A percentile compares a stretch with the other conserved stretches of the same genome.
Conservation (phyloP, 202 grass and related monocot genomes). For the Brachypodium distachyon region DNA sequence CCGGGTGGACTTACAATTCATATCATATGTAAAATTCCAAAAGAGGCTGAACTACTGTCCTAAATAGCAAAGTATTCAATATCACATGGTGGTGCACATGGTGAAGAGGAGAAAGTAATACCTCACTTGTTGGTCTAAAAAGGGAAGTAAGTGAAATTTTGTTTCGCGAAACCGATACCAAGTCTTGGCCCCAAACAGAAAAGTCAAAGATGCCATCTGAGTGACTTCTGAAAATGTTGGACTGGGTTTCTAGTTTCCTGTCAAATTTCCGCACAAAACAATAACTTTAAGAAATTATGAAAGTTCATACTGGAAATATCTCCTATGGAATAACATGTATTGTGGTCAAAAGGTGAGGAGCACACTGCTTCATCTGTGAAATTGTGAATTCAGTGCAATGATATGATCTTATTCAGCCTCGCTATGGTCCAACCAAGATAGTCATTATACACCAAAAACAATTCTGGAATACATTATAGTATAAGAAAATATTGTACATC, state of each 20-base stretch:
- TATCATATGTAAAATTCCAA: background rate
- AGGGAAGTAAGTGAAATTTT: constrained; percentile 78
- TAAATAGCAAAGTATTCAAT: constrained; percentile 9
- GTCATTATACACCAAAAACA: background rate
- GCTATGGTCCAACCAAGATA: background rate
- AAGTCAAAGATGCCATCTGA: constrained; percentile 81
- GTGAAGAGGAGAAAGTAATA: constrained; percentile 21
- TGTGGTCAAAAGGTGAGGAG: constrained; percentile 8
- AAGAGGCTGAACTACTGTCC: background rate
- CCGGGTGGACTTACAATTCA: background rate
- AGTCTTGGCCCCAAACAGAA: constrained; percentile 67
- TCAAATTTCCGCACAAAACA: constrained; percentile 8
- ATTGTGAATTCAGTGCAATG: background rate
- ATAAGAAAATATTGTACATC: background rate
- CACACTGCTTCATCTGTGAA: background rate
- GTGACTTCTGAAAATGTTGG: constrained; percentile 63
- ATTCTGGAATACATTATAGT: background rate
- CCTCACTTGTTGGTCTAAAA: constrained; percentile 49
- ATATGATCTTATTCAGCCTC: background rate
- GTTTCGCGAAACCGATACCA: constrained; percentile 78
- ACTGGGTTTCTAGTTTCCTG: constrained; percentile 65
- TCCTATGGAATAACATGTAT: background rate
- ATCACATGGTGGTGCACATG: background rate
- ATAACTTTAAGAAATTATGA: constrained; percentile 9
- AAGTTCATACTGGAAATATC: background rate